phyloP scores from a whole-genome alignment of 768 basidiomycete species.

The Leccinellum albellum region DNA sequence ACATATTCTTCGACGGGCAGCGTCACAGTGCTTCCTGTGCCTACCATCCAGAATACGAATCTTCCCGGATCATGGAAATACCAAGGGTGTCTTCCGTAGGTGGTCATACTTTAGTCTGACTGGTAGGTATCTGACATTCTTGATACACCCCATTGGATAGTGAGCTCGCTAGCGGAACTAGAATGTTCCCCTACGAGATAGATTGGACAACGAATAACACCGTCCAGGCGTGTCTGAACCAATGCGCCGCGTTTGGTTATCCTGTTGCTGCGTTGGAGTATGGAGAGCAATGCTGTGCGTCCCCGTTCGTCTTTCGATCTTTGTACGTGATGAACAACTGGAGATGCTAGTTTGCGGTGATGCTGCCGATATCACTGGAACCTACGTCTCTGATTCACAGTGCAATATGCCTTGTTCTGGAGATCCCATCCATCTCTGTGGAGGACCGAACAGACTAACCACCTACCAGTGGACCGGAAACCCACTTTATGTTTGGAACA shows the following conservation, averaged over 20 bases:
- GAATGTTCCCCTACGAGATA: constrained; percentile 60
- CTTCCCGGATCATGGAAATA: constrained; percentile 66
- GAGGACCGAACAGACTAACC: constrained; percentile 49
- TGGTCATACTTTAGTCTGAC: neutral
- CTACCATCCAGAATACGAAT: constrained; percentile 47
- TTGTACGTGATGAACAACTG: neutral
- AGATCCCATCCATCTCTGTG: constrained; percentile 67
- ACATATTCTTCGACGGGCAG: constrained; percentile 55
- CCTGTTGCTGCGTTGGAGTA: constrained; percentile 68
- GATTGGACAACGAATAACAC: constrained; percentile 60
- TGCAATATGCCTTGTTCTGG: constrained; percentile 60
- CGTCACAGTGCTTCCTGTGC: constrained; percentile 57
- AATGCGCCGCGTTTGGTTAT: constrained; percentile 70
- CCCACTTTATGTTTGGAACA: constrained; percentile 57
- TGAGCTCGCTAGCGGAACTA: constrained; percentile 40
- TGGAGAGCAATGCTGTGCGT: constrained; percentile 71
- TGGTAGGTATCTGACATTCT: neutral
- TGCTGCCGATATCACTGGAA: constrained; percentile 43
- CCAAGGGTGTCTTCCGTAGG: constrained; percentile 64
- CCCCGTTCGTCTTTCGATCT: neutral
- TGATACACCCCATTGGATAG: constrained; percentile 36
- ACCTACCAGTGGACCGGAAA: constrained; percentile 53
- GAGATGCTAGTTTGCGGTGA: constrained; percentile 63
- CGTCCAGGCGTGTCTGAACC: constrained; percentile 58
- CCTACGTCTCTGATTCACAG: constrained; percentile 35